phyloP scores from a whole-genome alignment of 129 eudicot genomes.

The Erigeron canadensis region DNA sequence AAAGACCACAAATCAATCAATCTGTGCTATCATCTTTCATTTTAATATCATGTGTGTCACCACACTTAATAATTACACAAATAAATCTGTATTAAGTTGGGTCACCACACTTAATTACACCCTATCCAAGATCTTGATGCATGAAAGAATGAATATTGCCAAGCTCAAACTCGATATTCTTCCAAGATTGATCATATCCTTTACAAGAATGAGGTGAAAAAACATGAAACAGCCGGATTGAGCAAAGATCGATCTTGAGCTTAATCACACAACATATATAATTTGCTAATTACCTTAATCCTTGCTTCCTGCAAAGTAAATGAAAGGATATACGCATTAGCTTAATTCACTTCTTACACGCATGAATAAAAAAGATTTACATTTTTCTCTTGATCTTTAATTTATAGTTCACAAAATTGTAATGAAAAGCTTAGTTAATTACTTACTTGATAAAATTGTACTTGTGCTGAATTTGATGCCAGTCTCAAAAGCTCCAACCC shows the following conservation, averaged over 20 bases:
- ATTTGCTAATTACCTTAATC: conserved; percentile 63
- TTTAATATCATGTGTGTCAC: neutral
- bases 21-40: neutral
- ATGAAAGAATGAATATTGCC: neutral
- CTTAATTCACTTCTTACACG: conserved; percentile 24
- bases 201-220: neutral
- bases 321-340: conserved; percentile 7
- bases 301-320: conserved; percentile 68
- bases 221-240: neutral
- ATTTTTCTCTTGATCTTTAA: too few relatives aligned
- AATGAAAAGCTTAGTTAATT: too few relatives aligned
- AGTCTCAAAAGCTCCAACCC: conserved; percentile 45
- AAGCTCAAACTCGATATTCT: neutral
- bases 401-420: too few relatives aligned
- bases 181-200: neutral
- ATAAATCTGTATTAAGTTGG: neutral
- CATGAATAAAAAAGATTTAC: neutral
- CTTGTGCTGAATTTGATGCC: conserved; percentile 46
- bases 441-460: conserved; percentile 74
- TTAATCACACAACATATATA: conserved; percentile 12
- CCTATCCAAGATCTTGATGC: conserved; percentile 3
- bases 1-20: neutral
- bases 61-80: neutral
- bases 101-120: neutral
- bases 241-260: conserved; percentile 2